Evolutionary conservation across 2,329 filamentous ascomycete species (phyloP).

Genomic region (Fusarium brevicatenulatum): DNA sequence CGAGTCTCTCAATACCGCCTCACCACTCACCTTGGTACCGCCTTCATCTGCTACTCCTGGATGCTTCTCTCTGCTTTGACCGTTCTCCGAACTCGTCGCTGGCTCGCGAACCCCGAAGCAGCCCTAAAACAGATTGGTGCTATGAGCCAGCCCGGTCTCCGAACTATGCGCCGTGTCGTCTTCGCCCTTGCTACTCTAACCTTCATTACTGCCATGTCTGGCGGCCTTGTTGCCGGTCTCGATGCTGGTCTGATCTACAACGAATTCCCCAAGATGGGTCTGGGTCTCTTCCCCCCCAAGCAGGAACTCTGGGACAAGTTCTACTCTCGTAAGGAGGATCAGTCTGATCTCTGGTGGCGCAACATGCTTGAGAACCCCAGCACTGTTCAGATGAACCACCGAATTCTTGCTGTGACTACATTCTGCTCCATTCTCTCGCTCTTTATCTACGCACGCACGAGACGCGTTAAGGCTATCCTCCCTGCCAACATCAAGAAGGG

Average conservation of each 20-base stretch:
- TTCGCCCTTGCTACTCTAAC: conserved; percentile 77
- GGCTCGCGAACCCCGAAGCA: conserved; percentile 73
- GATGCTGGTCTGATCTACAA: conserved; percentile 99
- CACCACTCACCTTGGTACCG: conserved; percentile 87
- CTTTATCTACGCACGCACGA: conserved; percentile 81
- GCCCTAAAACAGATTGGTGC: conserved; percentile 69
- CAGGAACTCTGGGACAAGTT: conserved; percentile 86
- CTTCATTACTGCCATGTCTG: conserved; percentile 92
- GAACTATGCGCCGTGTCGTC: conserved; percentile 77
- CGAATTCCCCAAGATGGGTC: conserved; percentile 96
- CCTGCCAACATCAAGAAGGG: conserved; percentile 73
- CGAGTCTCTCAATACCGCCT: conserved; percentile 95
- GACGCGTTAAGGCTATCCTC: conserved; percentile 66
- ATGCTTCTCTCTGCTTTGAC: conserved; percentile 92
- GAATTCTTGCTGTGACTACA: conserved; percentile 88
- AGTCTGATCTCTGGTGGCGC: conserved; percentile 91
- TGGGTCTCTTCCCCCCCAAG: conserved; percentile 81
- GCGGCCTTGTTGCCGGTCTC: conserved; percentile 90
- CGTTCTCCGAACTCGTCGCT: conserved; percentile 80
- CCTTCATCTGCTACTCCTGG: conserved; percentile 91
- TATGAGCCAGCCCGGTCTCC: conserved; percentile 74
- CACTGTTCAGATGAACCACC: conserved; percentile 94
- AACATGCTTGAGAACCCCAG: conserved; percentile 98
- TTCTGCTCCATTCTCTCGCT: conserved; percentile 83
- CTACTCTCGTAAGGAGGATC: conserved; percentile 82